Evolutionary conservation across 495 filamentous ascomycete species (phyloP).

Genomic region (Staphylotrichum longicolle): DNA sequence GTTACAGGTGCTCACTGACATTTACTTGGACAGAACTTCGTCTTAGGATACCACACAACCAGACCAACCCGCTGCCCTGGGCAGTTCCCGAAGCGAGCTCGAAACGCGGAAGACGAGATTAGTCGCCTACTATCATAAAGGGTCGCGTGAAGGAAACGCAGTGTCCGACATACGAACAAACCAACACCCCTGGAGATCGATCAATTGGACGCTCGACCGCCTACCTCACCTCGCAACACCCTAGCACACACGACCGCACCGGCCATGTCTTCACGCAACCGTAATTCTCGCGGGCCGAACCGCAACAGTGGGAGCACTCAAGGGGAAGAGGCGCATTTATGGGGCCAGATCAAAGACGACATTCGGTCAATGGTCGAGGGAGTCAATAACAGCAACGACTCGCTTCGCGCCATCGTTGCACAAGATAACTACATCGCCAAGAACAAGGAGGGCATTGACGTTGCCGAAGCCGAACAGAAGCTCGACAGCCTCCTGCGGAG

Average conservation of each 20-base stretch:
- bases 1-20: too few relatives aligned
- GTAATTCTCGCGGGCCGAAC: conserved; percentile 47
- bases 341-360: conserved; percentile 47
- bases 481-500: conserved; percentile 42
- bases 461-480: conserved; percentile 37
- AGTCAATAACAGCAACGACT: conserved; percentile 44
- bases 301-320: conserved; percentile 47
- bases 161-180: too few relatives aligned
- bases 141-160: too few relatives aligned
- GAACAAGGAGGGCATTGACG: conserved; percentile 34
- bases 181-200: too few relatives aligned
- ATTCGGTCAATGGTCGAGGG: conserved; percentile 38
- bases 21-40: too few relatives aligned
- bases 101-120: too few relatives aligned
- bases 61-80: too few relatives aligned
- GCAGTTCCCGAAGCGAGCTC: too few relatives aligned
- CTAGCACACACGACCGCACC: background rate
- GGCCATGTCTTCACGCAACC: conserved; percentile 46
- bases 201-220: too few relatives aligned
- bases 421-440: conserved; percentile 48
- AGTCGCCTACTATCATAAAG: too few relatives aligned
- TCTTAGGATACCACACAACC: too few relatives aligned
- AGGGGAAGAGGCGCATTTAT: conserved; percentile 48
- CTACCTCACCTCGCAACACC: background rate
- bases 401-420: conserved; percentile 38